phyloP scores from a whole-genome alignment of 164 flowering plant species.

The Annona squamosa region DNA sequence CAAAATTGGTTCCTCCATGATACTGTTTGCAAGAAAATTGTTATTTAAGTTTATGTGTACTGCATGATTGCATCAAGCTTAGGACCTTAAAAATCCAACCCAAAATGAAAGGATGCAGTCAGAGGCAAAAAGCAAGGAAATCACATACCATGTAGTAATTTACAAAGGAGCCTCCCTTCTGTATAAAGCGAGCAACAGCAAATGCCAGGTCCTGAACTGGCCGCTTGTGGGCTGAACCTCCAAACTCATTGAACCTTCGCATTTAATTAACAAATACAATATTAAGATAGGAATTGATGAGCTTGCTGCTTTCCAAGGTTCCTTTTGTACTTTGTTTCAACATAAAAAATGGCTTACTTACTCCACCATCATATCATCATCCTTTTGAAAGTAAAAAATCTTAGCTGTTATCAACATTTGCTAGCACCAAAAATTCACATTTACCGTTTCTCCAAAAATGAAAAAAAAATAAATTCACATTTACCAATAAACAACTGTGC shows the following conservation, averaged over 20 bases:
- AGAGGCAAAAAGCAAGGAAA: neutral
- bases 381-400: too few relatives aligned
- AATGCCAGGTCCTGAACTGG: conserved; percentile 93
- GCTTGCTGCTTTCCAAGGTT: too few relatives aligned
- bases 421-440: too few relatives aligned
- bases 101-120: neutral
- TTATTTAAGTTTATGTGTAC: neutral
- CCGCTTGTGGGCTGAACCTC: conserved; percentile 57
- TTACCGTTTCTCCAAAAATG: too few relatives aligned
- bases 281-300: conserved; percentile 3
- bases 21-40: conserved; percentile 39
- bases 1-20: conserved; percentile 99
- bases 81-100: neutral
- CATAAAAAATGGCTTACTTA: too few relatives aligned
- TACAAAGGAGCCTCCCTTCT: conserved; percentile 74
- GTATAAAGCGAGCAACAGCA: conserved; percentile 88
- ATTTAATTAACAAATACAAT: neutral
- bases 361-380: too few relatives aligned
- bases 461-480: too few relatives aligned
- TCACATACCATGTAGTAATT: conserved; percentile 87
- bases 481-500: too few relatives aligned
- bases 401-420: neutral
- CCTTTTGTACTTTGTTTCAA: too few relatives aligned
- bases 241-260: conserved; percentile 83
- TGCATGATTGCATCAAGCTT: neutral